phyloP scores from a whole-genome alignment of 768 basidiomycete genomes.

The Naganishia friedmannii region DNA sequence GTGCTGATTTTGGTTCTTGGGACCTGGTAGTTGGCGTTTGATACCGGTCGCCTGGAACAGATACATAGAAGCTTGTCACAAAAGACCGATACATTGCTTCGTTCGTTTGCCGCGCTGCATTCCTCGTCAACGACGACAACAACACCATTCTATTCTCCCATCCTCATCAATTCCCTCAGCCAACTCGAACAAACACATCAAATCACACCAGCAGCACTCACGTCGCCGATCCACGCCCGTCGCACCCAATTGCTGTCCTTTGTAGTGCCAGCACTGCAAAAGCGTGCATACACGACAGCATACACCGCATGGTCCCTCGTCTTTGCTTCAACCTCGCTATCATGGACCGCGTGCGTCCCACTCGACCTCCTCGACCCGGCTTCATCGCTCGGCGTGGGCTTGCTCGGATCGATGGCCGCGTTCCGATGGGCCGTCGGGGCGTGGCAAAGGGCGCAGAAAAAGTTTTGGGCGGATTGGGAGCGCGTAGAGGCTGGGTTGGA shows the following conservation, averaged over 20 bases:
- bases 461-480: conserved; percentile 48
- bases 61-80: conserved; percentile 35
- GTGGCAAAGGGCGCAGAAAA: conserved; percentile 41
- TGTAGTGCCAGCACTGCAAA: conserved; percentile 39
- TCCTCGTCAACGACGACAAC: neutral
- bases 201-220: conserved; percentile 37
- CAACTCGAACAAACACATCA: conserved; percentile 18
- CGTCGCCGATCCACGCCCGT: conserved; percentile 37
- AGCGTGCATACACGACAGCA: conserved; percentile 35
- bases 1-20: neutral
- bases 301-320: conserved; percentile 34
- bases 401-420: conserved; percentile 37
- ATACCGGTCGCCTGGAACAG: conserved; percentile 43
- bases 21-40: conserved; percentile 41
- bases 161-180: conserved; percentile 46
- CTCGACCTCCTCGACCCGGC: conserved; percentile 31
- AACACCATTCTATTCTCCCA: conserved; percentile 43
- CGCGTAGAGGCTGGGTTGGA: conserved; percentile 41
- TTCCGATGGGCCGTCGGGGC: conserved; percentile 40
- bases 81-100: conserved; percentile 35
- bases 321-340: conserved; percentile 31
- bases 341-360: conserved; percentile 42
- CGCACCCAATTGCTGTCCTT: conserved; percentile 38
- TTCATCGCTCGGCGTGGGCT: conserved; percentile 38
- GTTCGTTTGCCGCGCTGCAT: conserved; percentile 14